Conservation (phyloP, 192 early-diverging fungal genomes). For the Entophlyctis helioformis region DNA sequence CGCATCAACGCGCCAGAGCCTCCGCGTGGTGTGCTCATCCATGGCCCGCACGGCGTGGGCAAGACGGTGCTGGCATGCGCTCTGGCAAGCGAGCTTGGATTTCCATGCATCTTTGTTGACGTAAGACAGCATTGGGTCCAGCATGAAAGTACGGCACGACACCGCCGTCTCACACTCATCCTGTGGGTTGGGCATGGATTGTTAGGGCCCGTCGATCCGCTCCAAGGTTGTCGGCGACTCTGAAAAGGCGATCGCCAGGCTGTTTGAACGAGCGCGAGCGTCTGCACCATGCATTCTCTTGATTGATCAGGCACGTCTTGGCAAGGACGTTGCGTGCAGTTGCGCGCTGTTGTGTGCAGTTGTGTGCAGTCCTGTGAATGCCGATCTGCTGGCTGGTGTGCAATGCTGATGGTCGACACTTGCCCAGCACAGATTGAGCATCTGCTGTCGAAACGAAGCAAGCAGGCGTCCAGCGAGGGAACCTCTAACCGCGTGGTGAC, state of each 20-base stretch:
- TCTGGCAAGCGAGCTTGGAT: slow-evolving; percentile 59
- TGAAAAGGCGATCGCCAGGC: slow-evolving; percentile 66
- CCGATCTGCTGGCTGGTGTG: not conserved
- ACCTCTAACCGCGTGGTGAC: slow-evolving; percentile 5
- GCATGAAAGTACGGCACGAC: not conserved
- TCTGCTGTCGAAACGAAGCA: not conserved
- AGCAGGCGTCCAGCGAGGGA: not conserved
- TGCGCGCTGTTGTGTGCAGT: not conserved
- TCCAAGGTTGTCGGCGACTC: slow-evolving; percentile 93
- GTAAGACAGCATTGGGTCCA: slow-evolving; percentile 14
- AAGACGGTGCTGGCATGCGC: slow-evolving; percentile 85
- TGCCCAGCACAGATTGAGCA: not conserved
- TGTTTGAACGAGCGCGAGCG: slow-evolving; percentile 74
- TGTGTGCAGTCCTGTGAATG: not conserved
- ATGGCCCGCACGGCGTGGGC: slow-evolving; percentile 83
- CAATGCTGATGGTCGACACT: not conserved
- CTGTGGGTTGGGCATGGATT: not conserved
- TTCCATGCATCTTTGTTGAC: slow-evolving; percentile 78
- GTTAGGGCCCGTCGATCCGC: slow-evolving; percentile 63
- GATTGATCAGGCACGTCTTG: slow-evolving; percentile 66
- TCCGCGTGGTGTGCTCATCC: slow-evolving; percentile 68
- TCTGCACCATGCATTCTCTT: slow-evolving; percentile 82
- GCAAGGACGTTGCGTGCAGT: not conserved
- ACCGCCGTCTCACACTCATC: not conserved
- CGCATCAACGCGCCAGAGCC: too few relatives aligned